phyloP scores from a whole-genome alignment of 805 yeast genomes.

The Wickerhamiella galacta region DNA sequence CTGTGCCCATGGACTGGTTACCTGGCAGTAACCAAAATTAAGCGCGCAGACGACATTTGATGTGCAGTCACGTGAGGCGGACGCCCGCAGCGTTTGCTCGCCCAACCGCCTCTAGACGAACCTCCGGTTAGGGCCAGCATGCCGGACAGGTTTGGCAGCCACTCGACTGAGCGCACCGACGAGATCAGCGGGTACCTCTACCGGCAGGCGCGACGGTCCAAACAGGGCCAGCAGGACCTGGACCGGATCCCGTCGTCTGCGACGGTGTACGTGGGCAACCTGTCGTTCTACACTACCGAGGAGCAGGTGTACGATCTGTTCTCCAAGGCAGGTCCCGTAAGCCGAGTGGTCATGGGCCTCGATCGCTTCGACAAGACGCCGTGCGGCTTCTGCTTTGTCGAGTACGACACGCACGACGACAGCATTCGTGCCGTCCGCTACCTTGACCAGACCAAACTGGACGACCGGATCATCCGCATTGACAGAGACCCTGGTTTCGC shows the following conservation, averaged over 20 bases:
- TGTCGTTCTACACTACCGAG: slow-evolving; percentile 82
- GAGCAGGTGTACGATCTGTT: slow-evolving; percentile 86
- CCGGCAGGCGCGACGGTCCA: slow-evolving; percentile 21
- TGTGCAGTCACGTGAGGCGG: slow-evolving; percentile 4
- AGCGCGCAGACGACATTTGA: no score
- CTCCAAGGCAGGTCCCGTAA: slow-evolving; percentile 55
- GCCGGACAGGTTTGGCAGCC: slow-evolving; percentile 14
- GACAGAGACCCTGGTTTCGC: slow-evolving; percentile 93
- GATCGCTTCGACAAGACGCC: slow-evolving; percentile 85
- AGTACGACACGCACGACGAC: slow-evolving; percentile 48
- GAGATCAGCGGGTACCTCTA: slow-evolving; percentile 20
- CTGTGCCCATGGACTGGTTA: slow-evolving; percentile 10
- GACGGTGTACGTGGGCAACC: slow-evolving; percentile 82
- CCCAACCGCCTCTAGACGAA: background rate
- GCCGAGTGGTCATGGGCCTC: slow-evolving; percentile 81
- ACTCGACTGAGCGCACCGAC: slow-evolving; percentile 25
- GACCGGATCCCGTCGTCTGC: slow-evolving; percentile 46
- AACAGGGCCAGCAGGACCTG: slow-evolving; percentile 34
- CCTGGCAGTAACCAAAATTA: no score
- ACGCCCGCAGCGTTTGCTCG: background rate
- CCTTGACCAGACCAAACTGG: slow-evolving; percentile 65
- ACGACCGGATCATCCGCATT: slow-evolving; percentile 63
- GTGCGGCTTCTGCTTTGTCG: slow-evolving; percentile 91
- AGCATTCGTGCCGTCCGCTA: slow-evolving; percentile 74
- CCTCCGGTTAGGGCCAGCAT: background rate